A percentile compares a stretch with the other conserved stretches of the same genome.
These are phyloP conservation scores for Pythium guiyangense DNA, from an alignment of 352 stramenopile species.

Conservation along the genomic window DNA sequence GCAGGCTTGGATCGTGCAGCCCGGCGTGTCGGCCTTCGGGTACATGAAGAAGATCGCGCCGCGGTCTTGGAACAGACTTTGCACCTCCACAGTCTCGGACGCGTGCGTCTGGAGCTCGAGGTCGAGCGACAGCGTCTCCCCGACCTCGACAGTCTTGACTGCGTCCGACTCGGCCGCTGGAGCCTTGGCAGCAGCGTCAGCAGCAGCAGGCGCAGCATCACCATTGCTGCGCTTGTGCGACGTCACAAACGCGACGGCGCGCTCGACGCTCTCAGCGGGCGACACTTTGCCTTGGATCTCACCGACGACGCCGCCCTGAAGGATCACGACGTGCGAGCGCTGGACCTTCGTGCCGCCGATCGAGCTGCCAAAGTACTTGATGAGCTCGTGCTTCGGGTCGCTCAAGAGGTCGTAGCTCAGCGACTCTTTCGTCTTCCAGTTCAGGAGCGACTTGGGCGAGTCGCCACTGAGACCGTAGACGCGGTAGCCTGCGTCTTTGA, in stretches of 20 bases:
- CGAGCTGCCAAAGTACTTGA: slow-evolving; percentile 86
- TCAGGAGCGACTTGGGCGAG: slow-evolving; percentile 60
- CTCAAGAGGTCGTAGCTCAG: slow-evolving; percentile 80
- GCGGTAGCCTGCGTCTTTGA: slow-evolving; percentile 71
- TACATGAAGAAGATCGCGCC: slow-evolving; percentile 89
- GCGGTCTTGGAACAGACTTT: slow-evolving; percentile 67
- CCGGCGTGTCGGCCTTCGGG: slow-evolving; percentile 79
- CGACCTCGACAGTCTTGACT: slow-evolving; percentile 31
- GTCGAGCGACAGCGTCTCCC: slow-evolving; percentile 46
- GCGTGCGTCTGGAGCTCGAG: slow-evolving; percentile 68
- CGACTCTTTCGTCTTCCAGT: slow-evolving; percentile 78
- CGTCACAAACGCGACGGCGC: slow-evolving; percentile 66
- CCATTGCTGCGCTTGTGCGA: slow-evolving; percentile 23
- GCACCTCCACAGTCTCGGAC: slow-evolving; percentile 48
- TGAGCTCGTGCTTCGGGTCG: slow-evolving; percentile 77
- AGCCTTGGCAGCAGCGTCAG: background rate
- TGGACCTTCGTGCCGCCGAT: slow-evolving; percentile 73
- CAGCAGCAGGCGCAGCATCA: slow-evolving; percentile 2
- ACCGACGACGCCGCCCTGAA: slow-evolving; percentile 72
- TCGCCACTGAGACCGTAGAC: slow-evolving; percentile 82
- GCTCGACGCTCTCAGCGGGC: slow-evolving; percentile 66
- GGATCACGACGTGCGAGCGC: slow-evolving; percentile 80
- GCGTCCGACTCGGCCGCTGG: slow-evolving; percentile 1
- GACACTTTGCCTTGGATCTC: slow-evolving; percentile 80
- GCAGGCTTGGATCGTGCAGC: slow-evolving; percentile 79